These are phyloP conservation scores for Chlorella sp. DNA, from an alignment of 139 green algal species.

Conservation along the genomic window DNA sequence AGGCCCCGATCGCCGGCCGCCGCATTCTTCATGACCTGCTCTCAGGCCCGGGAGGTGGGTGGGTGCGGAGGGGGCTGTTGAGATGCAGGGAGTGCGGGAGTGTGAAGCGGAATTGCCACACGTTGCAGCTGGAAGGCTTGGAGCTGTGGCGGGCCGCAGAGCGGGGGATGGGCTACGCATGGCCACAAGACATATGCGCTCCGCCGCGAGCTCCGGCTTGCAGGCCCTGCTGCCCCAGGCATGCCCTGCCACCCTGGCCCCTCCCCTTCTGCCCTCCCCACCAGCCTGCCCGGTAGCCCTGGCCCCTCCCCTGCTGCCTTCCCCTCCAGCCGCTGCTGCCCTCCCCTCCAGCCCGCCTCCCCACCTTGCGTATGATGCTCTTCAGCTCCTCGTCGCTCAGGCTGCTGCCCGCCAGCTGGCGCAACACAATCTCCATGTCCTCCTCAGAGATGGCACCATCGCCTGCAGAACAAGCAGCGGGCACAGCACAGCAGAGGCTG, in stretches of 20 bases:
- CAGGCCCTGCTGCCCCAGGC: background rate
- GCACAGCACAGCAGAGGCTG: background rate
- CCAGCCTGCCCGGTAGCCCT: background rate
- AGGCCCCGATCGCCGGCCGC: conserved; percentile 5
- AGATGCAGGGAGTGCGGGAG: no score
- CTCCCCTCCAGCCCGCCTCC: background rate
- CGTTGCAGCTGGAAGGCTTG: no score
- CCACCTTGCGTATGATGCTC: conserved; percentile 52
- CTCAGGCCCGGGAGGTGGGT: background rate
- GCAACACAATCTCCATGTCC: conserved; percentile 87
- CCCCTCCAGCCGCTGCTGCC: no score
- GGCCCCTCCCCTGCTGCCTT: background rate
- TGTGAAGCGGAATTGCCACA: background rate
- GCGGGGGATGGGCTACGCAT: no score
- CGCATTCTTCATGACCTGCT: conserved; percentile 11
- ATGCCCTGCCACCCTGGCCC: background rate
- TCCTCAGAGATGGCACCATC: conserved; percentile 72
- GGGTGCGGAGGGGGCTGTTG: no score
- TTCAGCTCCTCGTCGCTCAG: conserved; percentile 75
- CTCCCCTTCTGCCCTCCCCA: background rate
- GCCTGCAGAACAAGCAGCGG: conserved; percentile 37
- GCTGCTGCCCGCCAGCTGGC: conserved; percentile 78
- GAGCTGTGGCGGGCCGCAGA: no score
- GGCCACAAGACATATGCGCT: no score
- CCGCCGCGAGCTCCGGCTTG: no score